Percentiles rank a stretch among this genome's conserved stretches.
phyloP scores from a whole-genome alignment of 306 rosid genomes.

The Vigna unguiculata region DNA sequence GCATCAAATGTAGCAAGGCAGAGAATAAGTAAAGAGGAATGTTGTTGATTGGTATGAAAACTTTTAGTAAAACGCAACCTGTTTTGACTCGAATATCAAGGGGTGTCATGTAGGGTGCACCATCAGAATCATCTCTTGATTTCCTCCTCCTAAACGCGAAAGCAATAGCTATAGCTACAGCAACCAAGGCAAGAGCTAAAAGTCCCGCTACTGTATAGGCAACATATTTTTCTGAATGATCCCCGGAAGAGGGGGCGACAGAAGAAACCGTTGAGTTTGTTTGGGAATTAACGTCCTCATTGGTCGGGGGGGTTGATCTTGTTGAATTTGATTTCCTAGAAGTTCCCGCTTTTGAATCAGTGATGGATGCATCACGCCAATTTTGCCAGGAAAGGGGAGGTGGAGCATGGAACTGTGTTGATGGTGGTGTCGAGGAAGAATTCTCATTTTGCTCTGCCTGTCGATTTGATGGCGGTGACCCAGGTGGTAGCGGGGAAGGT shows the following conservation, averaged over 20 bases:
- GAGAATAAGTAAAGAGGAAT: neutral
- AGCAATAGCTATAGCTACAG: slow-evolving; percentile 50
- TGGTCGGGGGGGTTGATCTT: neutral
- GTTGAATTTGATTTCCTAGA: neutral
- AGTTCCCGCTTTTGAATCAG: neutral
- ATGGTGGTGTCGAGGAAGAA: slow-evolving; percentile 29
- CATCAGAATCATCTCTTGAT: slow-evolving; percentile 37
- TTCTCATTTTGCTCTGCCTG: neutral
- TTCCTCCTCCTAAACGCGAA: slow-evolving; percentile 49
- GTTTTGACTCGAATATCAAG: slow-evolving; percentile 44
- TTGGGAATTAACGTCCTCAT: neutral
- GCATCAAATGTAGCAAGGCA: slow-evolving; percentile 6
- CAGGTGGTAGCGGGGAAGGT: neutral
- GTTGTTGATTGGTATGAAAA: neutral
- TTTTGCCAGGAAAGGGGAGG: slow-evolving; percentile 15
- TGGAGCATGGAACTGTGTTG: slow-evolving; percentile 33
- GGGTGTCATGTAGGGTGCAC: slow-evolving; percentile 47
- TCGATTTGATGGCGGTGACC: neutral
- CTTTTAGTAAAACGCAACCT: slow-evolving; percentile 38
- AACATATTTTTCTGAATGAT: slow-evolving; percentile 43
- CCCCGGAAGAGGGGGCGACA: neutral
- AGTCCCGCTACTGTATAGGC: slow-evolving; percentile 67
- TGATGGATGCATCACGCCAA: slow-evolving; percentile 8
- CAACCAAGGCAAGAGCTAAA: slow-evolving; percentile 51
- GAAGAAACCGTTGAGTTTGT: slow-evolving; percentile 23